These are phyloP conservation scores for Macrophomina pseudophaseolina DNA, from an alignment of 2,329 filamentous ascomycete genomes.

Conservation along the genomic window DNA sequence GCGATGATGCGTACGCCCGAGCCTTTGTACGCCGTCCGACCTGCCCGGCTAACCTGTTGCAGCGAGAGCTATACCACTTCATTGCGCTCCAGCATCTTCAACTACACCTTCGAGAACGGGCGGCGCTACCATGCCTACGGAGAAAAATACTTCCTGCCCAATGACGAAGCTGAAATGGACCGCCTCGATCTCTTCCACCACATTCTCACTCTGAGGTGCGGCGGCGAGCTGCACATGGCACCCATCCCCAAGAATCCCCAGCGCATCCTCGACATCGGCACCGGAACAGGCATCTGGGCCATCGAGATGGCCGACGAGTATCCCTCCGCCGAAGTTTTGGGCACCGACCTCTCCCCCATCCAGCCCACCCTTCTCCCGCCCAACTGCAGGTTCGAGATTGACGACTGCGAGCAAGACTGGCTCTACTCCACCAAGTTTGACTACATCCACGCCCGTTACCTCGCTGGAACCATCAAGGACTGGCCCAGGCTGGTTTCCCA, in stretches of 20 bases:
- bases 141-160: constrained; percentile 40
- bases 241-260: constrained; percentile 32
- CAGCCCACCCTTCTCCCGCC: constrained; percentile 55
- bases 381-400: constrained; percentile 57
- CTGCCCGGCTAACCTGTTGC: neutral
- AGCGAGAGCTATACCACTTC: constrained; percentile 24
- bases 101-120: constrained; percentile 35
- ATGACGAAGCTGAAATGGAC: constrained; percentile 51
- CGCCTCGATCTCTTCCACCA: constrained; percentile 52
- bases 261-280: constrained; percentile 39
- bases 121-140: constrained; percentile 26
- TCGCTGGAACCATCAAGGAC: constrained; percentile 60
- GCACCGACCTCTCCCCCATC: constrained; percentile 56
- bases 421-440: constrained; percentile 53
- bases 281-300: constrained; percentile 28
- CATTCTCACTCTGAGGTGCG: constrained; percentile 45
- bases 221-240: constrained; percentile 42
- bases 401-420: constrained; percentile 49
- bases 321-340: constrained; percentile 44
- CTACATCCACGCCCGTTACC: constrained; percentile 60
- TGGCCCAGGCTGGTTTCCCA: constrained; percentile 56
- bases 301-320: constrained; percentile 43
- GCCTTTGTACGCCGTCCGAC: neutral
- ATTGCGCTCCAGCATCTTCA: constrained; percentile 34
- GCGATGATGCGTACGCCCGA: constrained; percentile 15